Percentiles rank a stretch among this genome's conserved stretches.
phyloP scores from a whole-genome alignment of 2,329 filamentous ascomycete genomes.

The Pezicula radicicola region DNA sequence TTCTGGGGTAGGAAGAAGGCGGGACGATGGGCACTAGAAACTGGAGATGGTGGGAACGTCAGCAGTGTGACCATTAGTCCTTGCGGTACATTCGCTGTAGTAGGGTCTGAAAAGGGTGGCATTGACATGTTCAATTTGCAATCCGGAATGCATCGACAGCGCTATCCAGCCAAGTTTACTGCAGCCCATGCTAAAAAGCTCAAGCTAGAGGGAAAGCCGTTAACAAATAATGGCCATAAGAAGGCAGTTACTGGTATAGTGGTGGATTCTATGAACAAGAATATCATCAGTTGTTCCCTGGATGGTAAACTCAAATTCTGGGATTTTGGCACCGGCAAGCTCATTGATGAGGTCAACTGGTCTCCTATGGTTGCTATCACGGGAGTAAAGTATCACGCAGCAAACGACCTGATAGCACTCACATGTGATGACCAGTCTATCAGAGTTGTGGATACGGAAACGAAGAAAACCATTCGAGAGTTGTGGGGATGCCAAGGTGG shows the following conservation, averaged over 20 bases:
- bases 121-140: constrained; percentile 98
- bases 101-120: constrained; percentile 79
- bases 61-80: constrained; percentile 84
- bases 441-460: constrained; percentile 85
- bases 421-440: constrained; percentile 87
- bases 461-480: constrained; percentile 86
- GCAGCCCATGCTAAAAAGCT: constrained; percentile 75
- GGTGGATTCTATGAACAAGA: constrained; percentile 85
- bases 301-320: constrained; percentile 98
- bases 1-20: constrained; percentile 96
- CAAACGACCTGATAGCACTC: constrained; percentile 82
- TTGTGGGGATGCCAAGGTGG: constrained; percentile 76
- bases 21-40: constrained; percentile 89
- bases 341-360: constrained; percentile 82
- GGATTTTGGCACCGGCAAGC: constrained; percentile 82
- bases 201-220: constrained; percentile 43
- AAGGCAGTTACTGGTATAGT: constrained; percentile 81
- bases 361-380: constrained; percentile 73
- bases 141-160: constrained; percentile 82
- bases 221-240: constrained; percentile 51
- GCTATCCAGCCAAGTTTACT: constrained; percentile 78
- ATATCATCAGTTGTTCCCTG: constrained; percentile 78
- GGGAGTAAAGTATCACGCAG: constrained; percentile 74
- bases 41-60: constrained; percentile 78
- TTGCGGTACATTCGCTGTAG: constrained; percentile 89